Base-by-base conservation (phyloP, 768 basidiomycete genomes). In the Chiua virens region DNA sequence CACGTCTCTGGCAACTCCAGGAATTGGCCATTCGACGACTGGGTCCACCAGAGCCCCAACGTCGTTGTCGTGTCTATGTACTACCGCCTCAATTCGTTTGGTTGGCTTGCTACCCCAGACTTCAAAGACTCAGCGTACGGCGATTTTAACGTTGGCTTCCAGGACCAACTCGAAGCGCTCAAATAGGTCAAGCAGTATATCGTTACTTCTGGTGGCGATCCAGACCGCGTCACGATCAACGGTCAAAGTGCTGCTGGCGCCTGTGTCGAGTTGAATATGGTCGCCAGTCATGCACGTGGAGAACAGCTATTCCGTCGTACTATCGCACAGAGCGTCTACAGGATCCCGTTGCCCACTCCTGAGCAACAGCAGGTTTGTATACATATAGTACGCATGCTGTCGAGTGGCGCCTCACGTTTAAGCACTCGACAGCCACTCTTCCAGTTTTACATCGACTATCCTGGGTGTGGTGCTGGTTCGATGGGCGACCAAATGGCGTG, bases 11-110 rank as follows among this genome's bases (percentile, higher is more conserved):
- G 85, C 5, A 86, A 85, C 60, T 83, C 83, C 1, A 72, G 70
- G 1, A 82, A 79, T 62, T 87, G 80, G 81, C 82, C 85, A 2
- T 86, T 85, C 60, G 78, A 85, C 57, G 70, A 75, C 56, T 86
- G 83, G 83, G 69, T 87, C 47, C 69, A 84, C 39, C 83, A 85
- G 58, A 79, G 73, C 23, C 82, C 82, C n/a, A n/a, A n/a, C n/a
- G n/a, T n/a, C n/a, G n/a, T n/a, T n/a, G n/a, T n/a, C n/a, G n/a
- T n/a, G n/a, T n/a, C 85, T 0, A 77, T 85, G 8, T 84, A 87
- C 63, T 86, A 86, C 63, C 79, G 80, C 17, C 75, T 87, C 21
- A 75, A 76, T 45, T 77, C 80, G 1, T 77, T 87, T 58, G 86
- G 86, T 22, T 87, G 86, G 69, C 75, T 85, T 23, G 65, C 80